Base-by-base conservation (phyloP, 1,139 yeast genomes). In the Kodamaea alishanica region DNA sequence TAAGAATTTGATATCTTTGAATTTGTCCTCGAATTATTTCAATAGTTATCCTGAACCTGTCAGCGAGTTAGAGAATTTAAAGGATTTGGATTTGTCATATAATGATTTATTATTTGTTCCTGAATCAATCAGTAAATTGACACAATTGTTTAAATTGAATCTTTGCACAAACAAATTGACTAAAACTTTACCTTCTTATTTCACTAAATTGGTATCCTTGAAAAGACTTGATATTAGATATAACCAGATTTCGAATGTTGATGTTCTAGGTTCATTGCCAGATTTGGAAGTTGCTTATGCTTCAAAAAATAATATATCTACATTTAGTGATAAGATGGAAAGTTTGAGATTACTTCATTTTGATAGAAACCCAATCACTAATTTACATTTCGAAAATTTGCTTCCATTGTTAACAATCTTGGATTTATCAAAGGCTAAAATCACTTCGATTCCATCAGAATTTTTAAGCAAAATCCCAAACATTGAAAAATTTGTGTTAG, bases 11-110 rank as follows among this genome's bases (percentile, higher is more conserved):
- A 75, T 75, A 39, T 60, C 73, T 7, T 65, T 90, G 45, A 87
- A 89, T 55, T 65, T 90, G 44, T 83, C 96, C 2, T 87, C 96
- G 1, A 94, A 94, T 58, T 79, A 81, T 45, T 77, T 92, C 51
- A 73, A 73, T 30, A 59, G 58, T 6, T 82, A 86, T 47, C 96
- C 96, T 0, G 81, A 77, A 37, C 76, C 84, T 6, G 63, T 89
- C n/a, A 80, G 81, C 52, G 71, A 75, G 22, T 69, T 92, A 48
- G 57, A 70, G 0, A 74, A 77, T 38, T 70, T 92, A 44, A 65
- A 70, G 33, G 85, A 83, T 42, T 67, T 92, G 45, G 96, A 90
- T 55, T 58, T 92, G 37, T 87, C 96, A 0, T 90, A 88, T 60
- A 92, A 92, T 58, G 79, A 79, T 43, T 74, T 92, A 35, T 63